Evolutionary conservation across 2,329 filamentous ascomycete species (phyloP), one percentile per base, ranked within the genome.

Genomic region (Chaetomium globosum): DNA sequence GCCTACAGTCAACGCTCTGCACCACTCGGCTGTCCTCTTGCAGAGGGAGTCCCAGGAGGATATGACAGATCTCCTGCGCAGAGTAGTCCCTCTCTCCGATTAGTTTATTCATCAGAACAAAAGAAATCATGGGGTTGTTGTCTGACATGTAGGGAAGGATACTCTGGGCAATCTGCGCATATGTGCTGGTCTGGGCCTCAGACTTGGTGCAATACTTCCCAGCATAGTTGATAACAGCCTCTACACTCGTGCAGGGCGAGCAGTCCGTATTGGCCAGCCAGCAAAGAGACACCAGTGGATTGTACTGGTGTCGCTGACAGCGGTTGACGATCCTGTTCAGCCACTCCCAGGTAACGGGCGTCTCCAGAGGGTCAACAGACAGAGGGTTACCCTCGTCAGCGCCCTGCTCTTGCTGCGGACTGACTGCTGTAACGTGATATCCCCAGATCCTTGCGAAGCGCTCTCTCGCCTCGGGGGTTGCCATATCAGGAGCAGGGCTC

Each of bases 281-380:
- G 46, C 46, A 48, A 19, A 48, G 46, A 48, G 46, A 19, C 2
- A 48, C 16, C 1, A 48, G 46, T n/a, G 46, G 46, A n/a, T 48
- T 48, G 46, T 48, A 48, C 46, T 48, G 46, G 10, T 49, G 48
- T 49, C 48, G 48, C 48, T 49, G 48, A 21, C 48, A 26, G 48
- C 46, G 48, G 58, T 53, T 60, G 43, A 60, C 10, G 46, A 60
- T 51, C 13, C 23, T 1, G 46, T 60, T 60, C 48, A 60, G 10
- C 58, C 46, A 60, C 48, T 60, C 48, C 58, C 46, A 52, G 19
- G 12, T 60, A 19, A 52, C 46, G 2, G 26, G 30, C 28, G 58
- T 53, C 58, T 49, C 58, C 4, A 52, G 30, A 53, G 58, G 58
- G 58, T 43, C 58, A 26, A 26, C 26, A 26, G 26, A 26, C 26